Conservation (phyloP, 73 alveolate species). For the Paramecium caudatum region DNA sequence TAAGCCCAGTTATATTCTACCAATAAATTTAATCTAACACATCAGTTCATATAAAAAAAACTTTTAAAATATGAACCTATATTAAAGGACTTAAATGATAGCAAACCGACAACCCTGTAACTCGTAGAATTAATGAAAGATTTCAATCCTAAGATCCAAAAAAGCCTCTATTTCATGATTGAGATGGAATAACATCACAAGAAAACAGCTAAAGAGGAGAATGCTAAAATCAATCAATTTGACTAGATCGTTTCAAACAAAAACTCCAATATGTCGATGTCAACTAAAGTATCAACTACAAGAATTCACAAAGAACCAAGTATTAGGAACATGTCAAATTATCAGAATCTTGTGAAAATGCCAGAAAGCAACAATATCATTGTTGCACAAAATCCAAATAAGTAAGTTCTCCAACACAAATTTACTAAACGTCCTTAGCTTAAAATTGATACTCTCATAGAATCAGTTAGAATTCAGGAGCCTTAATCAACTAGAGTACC, state of each 20-base stretch:
- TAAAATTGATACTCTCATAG: not conserved
- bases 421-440: not conserved
- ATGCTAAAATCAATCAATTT: constrained; percentile 8
- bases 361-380: not conserved
- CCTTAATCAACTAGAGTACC: not conserved
- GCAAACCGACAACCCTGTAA: constrained; percentile 11
- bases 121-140: not conserved
- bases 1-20: not conserved
- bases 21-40: not conserved
- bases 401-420: not conserved
- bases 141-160: not conserved
- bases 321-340: not conserved
- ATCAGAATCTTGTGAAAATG: not conserved
- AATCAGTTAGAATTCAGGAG: not conserved
- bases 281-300: constrained; percentile 3
- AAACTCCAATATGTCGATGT: not conserved
- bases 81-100: constrained; percentile 15
- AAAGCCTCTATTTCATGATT: not conserved
- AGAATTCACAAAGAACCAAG: not conserved
- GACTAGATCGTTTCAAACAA: not conserved
- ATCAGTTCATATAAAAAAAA: not conserved
- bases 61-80: not conserved
- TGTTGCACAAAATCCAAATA: not conserved
- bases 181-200: not conserved
- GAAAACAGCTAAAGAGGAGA: not conserved